Evolutionary conservation across 805 yeast species (phyloP).

Genomic region (Metschnikowia gelsemii): DNA sequence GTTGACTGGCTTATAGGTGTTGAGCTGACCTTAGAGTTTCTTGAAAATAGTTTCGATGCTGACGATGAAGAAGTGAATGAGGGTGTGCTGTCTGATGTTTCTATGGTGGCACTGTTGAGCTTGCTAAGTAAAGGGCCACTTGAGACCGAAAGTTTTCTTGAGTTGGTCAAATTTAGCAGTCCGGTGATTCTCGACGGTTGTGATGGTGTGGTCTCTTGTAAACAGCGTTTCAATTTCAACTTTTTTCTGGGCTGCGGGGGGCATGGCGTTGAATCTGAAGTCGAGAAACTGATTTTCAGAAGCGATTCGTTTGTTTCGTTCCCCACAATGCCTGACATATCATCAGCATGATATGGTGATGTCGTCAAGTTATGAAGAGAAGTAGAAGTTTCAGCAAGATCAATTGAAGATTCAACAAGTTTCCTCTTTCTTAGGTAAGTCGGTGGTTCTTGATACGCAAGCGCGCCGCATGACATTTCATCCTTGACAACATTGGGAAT

Average conservation of each 20-base stretch:
- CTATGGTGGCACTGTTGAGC: constrained; percentile 12
- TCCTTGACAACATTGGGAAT: constrained; percentile 14
- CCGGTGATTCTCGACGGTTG: constrained; percentile 20
- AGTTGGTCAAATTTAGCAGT: constrained; percentile 31
- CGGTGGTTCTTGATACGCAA: constrained; percentile 19
- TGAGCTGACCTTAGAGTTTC: constrained; percentile 17
- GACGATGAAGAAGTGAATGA: constrained; percentile 11
- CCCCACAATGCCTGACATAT: constrained; percentile 22
- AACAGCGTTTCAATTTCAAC: constrained; percentile 26
- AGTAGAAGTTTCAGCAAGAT: constrained; percentile 28
- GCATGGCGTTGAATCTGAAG: constrained; percentile 46
- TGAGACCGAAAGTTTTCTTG: constrained; percentile 28
- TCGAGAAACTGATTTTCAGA: constrained; percentile 29
- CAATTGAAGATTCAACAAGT: constrained; percentile 26
- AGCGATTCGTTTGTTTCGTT: constrained; percentile 18
- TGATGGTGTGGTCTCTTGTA: constrained; percentile 24
- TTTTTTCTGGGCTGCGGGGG: constrained; percentile 43
- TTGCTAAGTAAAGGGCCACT: constrained; percentile 22
- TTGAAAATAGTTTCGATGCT: constrained; percentile 5
- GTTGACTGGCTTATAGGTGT: constrained; percentile 46
- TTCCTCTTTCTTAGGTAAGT: constrained; percentile 29
- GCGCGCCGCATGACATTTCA: constrained; percentile 2
- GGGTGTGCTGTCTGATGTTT: constrained; percentile 9
- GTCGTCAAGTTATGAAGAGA: background rate
- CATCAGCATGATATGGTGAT: constrained; percentile 1